These are phyloP conservation scores for Aspergillus melleus DNA, from an alignment of 2,329 filamentous ascomycete genomes.

Conservation along the genomic window DNA sequence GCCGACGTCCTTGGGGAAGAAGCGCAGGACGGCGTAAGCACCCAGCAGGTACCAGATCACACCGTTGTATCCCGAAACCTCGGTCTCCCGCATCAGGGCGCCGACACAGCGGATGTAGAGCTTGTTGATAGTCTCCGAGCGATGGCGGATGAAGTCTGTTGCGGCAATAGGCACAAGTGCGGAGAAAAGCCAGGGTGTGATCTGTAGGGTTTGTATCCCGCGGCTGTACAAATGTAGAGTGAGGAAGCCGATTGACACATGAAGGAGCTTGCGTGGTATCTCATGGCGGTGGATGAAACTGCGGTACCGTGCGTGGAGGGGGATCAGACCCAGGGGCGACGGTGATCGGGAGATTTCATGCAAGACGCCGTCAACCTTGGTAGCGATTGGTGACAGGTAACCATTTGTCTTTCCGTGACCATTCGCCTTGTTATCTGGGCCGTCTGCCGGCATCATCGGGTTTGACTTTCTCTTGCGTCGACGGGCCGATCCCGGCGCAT, in stretches of 20 bases:
- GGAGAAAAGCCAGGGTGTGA: conserved; percentile 80
- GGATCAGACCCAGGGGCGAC: conserved; percentile 89
- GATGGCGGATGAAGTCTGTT: conserved; percentile 79
- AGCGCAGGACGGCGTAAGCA: conserved; percentile 79
- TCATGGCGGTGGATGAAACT: conserved; percentile 95
- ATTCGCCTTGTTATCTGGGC: conserved; percentile 41
- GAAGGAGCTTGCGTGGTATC: conserved; percentile 87
- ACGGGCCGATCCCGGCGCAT: conserved; percentile 47
- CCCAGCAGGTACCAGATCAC: conserved; percentile 96
- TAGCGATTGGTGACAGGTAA: conserved; percentile 30
- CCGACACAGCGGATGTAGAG: conserved; percentile 83
- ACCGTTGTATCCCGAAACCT: conserved; percentile 91
- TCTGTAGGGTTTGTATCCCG: conserved; percentile 72
- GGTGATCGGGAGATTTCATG: conserved; percentile 87
- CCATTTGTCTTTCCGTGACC: conserved; percentile 39
- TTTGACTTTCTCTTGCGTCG: conserved; percentile 43
- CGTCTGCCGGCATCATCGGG: conserved; percentile 42
- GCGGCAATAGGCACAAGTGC: conserved; percentile 80
- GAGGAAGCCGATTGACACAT: conserved; percentile 95
- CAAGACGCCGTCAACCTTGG: conserved; percentile 67
- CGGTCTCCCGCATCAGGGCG: conserved; percentile 93
- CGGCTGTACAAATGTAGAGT: conserved; percentile 81
- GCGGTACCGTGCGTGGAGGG: conserved; percentile 89
- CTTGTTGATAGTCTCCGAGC: conserved; percentile 76
- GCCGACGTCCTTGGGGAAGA: conserved; percentile 90